Conservation (phyloP, 495 filamentous ascomycete species). For the Daldinia decipiens region DNA sequence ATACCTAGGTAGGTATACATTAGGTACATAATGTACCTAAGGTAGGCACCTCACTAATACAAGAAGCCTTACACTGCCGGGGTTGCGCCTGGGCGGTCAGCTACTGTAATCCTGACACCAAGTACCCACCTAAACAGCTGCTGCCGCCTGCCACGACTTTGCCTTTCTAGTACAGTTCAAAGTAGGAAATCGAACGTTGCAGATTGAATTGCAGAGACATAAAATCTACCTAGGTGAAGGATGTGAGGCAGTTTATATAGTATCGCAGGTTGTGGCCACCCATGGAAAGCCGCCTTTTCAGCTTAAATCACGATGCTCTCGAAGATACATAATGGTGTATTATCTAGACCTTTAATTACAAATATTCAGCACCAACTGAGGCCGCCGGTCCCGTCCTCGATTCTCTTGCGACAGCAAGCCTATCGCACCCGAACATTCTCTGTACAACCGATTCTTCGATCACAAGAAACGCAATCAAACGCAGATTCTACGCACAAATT, state of each 20-base stretch:
- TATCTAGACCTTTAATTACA: conserved; percentile 27
- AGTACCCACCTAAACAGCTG: not conserved
- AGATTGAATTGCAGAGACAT: conserved; percentile 8
- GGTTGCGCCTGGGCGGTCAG: no score
- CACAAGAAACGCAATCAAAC: conserved; percentile 21
- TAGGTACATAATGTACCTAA: no score
- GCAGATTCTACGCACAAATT: conserved; percentile 53
- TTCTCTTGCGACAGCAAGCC: conserved; percentile 9
- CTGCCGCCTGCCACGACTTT: not conserved
- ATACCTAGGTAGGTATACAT: no score
- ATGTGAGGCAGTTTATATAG: conserved; percentile 21
- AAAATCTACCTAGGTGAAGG: not conserved
- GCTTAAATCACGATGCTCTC: conserved; percentile 40
- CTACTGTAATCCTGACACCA: no score
- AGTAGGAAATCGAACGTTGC: not conserved
- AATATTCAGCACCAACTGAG: conserved; percentile 17
- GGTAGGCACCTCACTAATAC: no score
- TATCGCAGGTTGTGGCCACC: conserved; percentile 34
- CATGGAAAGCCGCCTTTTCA: conserved; percentile 37
- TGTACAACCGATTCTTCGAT: conserved; percentile 30
- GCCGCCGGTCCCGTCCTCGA: conserved; percentile 10
- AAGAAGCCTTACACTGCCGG: no score
- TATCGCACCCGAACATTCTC: conserved; percentile 35
- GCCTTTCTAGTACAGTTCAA: not conserved
- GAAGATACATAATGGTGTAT: conserved; percentile 41